phyloP scores from a whole-genome alignment of 257 asterid species.

The Ehretia macrophylla region DNA sequence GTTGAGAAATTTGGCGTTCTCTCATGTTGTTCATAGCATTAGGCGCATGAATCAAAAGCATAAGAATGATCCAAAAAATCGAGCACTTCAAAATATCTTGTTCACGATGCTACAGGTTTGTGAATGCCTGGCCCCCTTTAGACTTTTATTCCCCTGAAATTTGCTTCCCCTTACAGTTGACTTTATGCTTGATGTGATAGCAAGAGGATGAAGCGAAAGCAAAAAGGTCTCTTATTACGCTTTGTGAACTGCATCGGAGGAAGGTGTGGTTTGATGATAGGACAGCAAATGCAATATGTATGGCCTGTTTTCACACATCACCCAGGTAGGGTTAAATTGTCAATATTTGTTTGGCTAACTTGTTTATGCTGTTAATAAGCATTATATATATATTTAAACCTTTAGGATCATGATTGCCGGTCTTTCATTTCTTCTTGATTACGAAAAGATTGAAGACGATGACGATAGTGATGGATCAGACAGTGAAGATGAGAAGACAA shows the following conservation, averaged over 20 bases:
- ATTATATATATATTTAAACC: slow-evolving; percentile 6
- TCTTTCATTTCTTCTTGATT: slow-evolving; percentile 85
- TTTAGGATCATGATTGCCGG: slow-evolving; percentile 93
- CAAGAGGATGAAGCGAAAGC: slow-evolving; percentile 88
- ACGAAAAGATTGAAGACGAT: slow-evolving; percentile 75
- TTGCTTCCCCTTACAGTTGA: slow-evolving; percentile 4
- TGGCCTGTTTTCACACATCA: slow-evolving; percentile 79
- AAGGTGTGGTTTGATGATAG: slow-evolving; percentile 90
- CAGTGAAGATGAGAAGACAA: slow-evolving; percentile 57
- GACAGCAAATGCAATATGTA: slow-evolving; percentile 88
- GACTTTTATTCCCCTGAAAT: slow-evolving; percentile 8
- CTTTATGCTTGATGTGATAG: slow-evolving; percentile 34
- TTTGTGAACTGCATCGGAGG: slow-evolving; percentile 82
- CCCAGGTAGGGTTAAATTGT: slow-evolving; percentile 35
- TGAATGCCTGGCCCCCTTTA: slow-evolving; percentile 2
- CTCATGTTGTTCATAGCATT: slow-evolving; percentile 68
- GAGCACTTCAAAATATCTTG: slow-evolving; percentile 68
- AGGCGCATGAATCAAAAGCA: slow-evolving; percentile 80
- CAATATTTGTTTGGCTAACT: too few species aligned
- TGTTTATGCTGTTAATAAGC: not conserved
- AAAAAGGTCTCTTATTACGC: slow-evolving; percentile 65
- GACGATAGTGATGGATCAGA: slow-evolving; percentile 68
- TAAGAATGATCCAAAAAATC: slow-evolving; percentile 77
- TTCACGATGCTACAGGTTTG: slow-evolving; percentile 78
- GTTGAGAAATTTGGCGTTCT: slow-evolving; percentile 58